These are phyloP conservation scores for Acrodontium crateriforme DNA, from an alignment of 2,329 filamentous ascomycete species.

Conservation along the genomic window DNA sequence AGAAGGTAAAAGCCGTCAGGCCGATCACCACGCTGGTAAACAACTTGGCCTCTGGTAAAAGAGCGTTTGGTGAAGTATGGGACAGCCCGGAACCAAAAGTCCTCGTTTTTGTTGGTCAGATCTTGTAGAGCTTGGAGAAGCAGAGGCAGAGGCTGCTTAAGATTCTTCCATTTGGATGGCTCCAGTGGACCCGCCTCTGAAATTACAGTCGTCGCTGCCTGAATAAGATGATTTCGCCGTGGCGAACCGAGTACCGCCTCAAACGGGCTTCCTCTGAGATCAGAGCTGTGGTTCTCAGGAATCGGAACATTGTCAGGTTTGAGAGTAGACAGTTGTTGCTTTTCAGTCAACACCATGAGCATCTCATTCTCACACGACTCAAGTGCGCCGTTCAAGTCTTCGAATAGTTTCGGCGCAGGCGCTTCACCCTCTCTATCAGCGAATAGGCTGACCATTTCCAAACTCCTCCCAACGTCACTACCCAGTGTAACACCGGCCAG, in stretches of 20 bases:
- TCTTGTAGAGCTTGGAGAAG: conserved; percentile 94
- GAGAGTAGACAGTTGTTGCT: conserved; percentile 24
- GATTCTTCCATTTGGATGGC: conserved; percentile 62
- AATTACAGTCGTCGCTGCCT: conserved; percentile 64
- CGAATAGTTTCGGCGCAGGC: conserved; percentile 51
- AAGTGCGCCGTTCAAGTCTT: conserved; percentile 80
- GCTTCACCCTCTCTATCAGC: conserved; percentile 55
- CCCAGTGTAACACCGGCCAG: conserved; percentile 70
- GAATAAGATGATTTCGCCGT: conserved; percentile 59
- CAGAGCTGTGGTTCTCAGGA: conserved; percentile 5
- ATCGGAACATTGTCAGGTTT: conserved; percentile 30
- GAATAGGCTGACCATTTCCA: conserved; percentile 73
- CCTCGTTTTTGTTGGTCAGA: conserved; percentile 71
- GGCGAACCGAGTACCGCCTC: conserved; percentile 51
- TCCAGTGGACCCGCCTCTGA: conserved; percentile 39
- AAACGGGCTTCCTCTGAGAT: conserved; percentile 8
- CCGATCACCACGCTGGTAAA: conserved; percentile 63
- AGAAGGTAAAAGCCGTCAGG: conserved; percentile 82
- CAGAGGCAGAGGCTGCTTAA: conserved; percentile 79
- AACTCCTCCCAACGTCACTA: conserved; percentile 59
- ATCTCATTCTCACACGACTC: conserved; percentile 94
- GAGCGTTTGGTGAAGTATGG: conserved; percentile 61
- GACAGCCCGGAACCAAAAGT: conserved; percentile 81
- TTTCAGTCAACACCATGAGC: conserved; percentile 39
- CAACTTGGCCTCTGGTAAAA: conserved; percentile 52